Evolutionary conservation across 2,329 filamentous ascomycete species (phyloP).

Genomic region (Venturia nashicola): DNA sequence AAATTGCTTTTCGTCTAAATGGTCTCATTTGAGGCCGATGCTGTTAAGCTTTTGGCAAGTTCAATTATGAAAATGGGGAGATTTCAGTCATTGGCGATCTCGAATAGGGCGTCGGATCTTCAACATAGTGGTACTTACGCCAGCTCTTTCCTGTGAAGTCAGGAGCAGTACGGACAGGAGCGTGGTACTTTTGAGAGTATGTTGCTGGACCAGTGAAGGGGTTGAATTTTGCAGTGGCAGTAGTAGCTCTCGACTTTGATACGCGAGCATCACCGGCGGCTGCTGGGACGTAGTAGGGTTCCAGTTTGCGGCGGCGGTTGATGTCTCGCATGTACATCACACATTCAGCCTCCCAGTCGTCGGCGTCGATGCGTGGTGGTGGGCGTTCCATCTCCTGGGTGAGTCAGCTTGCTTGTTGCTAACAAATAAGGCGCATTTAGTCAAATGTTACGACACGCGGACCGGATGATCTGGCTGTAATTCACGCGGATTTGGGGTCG

Average conservation of each 20-base stretch:
- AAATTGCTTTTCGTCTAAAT: too few relatives aligned
- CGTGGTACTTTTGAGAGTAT: neutral
- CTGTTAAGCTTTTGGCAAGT: too few relatives aligned
- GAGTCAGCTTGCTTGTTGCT: neutral
- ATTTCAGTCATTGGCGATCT: neutral
- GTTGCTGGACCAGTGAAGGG: constrained; percentile 1
- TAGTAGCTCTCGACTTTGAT: neutral
- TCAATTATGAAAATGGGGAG: too few relatives aligned
- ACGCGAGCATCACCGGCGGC: neutral
- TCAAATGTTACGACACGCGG: neutral
- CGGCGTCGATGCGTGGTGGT: neutral
- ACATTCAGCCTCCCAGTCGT: constrained; percentile 1
- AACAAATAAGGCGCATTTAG: neutral
- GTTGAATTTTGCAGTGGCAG: neutral
- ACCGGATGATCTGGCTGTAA: neutral
- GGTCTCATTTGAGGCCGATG: too few relatives aligned
- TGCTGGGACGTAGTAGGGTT: neutral
- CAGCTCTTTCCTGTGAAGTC: neutral
- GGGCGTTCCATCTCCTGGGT: neutral
- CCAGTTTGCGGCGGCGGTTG: neutral
- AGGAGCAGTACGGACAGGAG: neutral
- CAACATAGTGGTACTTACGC: neutral
- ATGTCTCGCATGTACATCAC: neutral
- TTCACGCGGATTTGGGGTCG: too few relatives aligned
- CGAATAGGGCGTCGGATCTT: neutral